These are phyloP conservation scores for Dipteronia sinensis DNA, from an alignment of 345 rosid species.

Conservation along the genomic window DNA sequence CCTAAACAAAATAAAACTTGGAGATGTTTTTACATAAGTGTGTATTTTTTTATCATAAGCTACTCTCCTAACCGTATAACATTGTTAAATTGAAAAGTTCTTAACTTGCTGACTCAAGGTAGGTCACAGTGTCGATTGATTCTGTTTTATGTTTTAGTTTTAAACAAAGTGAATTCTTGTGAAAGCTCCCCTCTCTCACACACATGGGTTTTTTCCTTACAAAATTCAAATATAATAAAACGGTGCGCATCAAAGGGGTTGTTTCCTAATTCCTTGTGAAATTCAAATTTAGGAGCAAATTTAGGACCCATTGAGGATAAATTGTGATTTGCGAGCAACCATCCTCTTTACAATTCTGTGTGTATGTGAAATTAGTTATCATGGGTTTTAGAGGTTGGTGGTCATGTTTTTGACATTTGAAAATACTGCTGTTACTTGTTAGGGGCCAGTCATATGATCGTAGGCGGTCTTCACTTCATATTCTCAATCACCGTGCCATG, in stretches of 20 bases:
- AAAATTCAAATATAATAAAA: too few species aligned
- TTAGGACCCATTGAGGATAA: not conserved
- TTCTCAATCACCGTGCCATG: constrained; percentile 56
- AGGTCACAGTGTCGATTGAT: not conserved
- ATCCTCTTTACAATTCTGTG: not conserved
- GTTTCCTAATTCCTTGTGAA: too few species aligned
- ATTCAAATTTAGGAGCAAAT: too few species aligned
- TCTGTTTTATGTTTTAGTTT: not conserved
- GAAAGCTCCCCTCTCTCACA: not conserved
- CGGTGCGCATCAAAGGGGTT: not conserved
- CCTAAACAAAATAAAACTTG: not conserved
- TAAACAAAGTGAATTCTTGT: not conserved
- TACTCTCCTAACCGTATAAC: not conserved
- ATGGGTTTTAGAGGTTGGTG: not conserved
- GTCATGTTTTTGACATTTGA: not conserved
- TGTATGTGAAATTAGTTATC: not conserved
- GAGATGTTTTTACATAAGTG: not conserved
- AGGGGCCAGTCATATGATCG: constrained; percentile 48
- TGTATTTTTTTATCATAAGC: not conserved
- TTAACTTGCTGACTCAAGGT: not conserved
- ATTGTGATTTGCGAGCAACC: not conserved
- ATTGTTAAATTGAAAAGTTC: not conserved
- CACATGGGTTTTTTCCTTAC: not conserved
- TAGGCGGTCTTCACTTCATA: constrained; percentile 52
- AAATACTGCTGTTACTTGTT: constrained; percentile 2